These are phyloP conservation scores for Hypoxylon fragiforme DNA, from an alignment of 495 filamentous ascomycete species.

Conservation along the genomic window DNA sequence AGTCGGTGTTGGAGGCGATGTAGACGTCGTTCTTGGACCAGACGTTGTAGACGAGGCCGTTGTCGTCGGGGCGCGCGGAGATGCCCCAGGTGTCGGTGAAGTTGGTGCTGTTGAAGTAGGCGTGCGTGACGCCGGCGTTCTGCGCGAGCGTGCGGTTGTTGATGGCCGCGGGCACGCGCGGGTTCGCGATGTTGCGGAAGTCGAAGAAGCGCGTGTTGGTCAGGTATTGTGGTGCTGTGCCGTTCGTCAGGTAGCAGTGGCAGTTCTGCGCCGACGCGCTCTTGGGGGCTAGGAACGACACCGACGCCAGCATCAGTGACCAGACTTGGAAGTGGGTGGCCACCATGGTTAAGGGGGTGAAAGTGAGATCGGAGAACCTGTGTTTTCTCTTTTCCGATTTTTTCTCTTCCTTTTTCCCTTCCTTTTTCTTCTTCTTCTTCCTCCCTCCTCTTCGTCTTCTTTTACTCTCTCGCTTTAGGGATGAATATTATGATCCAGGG, in stretches of 20 bases:
- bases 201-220: slow-evolving; percentile 70
- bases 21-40: slow-evolving; percentile 71
- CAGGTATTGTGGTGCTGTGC: slow-evolving; percentile 55
- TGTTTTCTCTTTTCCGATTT: too few species aligned
- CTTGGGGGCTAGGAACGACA: not conserved
- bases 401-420: too few species aligned
- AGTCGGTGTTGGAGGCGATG: slow-evolving; percentile 49
- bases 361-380: too few species aligned
- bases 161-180: slow-evolving; percentile 44
- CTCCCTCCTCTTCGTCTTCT: too few species aligned
- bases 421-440: too few species aligned
- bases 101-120: slow-evolving; percentile 44
- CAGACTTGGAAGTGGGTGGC: not conserved
- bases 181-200: slow-evolving; percentile 58
- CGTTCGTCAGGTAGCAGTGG: slow-evolving; percentile 54
- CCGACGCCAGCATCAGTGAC: not conserved
- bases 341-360: slow-evolving; percentile 10
- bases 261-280: slow-evolving; percentile 31
- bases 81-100: slow-evolving; percentile 61
- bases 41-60: slow-evolving; percentile 54
- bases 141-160: slow-evolving; percentile 23
- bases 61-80: slow-evolving; percentile 58
- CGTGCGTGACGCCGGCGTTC: slow-evolving; percentile 40
- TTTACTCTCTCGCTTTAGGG: too few species aligned
- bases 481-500: too few species aligned